Percentiles rank a stretch among this genome's conserved stretches.
Evolutionary conservation across 176 grass and related monocot genomes (phyloP).

Genomic region (Ampelocalamus luodianensis): DNA sequence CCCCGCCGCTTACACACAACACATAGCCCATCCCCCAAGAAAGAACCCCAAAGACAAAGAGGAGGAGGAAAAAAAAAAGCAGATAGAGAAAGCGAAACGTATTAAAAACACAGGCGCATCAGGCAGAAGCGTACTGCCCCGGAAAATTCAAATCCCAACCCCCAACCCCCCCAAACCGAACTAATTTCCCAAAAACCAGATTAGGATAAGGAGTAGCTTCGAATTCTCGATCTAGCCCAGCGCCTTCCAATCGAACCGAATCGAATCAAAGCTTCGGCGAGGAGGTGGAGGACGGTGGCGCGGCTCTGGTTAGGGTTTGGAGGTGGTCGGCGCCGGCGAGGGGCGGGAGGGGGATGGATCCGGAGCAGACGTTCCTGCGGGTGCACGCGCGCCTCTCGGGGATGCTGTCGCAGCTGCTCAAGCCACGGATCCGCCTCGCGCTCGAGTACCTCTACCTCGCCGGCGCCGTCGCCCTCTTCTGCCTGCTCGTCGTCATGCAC

Average conservation of each 20-base stretch:
- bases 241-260: neutral
- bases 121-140: neutral
- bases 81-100: neutral
- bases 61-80: no score
- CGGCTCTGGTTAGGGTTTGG: slow-evolving; percentile 50
- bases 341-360: slow-evolving; percentile 65
- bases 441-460: slow-evolving; percentile 89
- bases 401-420: slow-evolving; percentile 97
- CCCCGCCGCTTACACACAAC: neutral
- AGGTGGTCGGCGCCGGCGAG: slow-evolving; percentile 3
- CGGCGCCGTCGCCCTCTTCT: slow-evolving; percentile 84
- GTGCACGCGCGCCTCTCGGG: slow-evolving; percentile 93
- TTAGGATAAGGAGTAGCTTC: neutral
- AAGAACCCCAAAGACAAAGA: neutral
- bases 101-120: no score
- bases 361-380: slow-evolving; percentile 96
- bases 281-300: neutral
- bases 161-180: neutral
- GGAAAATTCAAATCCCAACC: slow-evolving; percentile 39
- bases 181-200: neutral
- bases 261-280: slow-evolving; percentile 36
- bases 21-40: slow-evolving; percentile 42
- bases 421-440: slow-evolving; percentile 86
- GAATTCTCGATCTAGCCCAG: neutral
- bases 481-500: slow-evolving; percentile 96